phyloP scores from a whole-genome alignment of 2,329 filamentous ascomycete species.

The Polytolypa hystricis region DNA sequence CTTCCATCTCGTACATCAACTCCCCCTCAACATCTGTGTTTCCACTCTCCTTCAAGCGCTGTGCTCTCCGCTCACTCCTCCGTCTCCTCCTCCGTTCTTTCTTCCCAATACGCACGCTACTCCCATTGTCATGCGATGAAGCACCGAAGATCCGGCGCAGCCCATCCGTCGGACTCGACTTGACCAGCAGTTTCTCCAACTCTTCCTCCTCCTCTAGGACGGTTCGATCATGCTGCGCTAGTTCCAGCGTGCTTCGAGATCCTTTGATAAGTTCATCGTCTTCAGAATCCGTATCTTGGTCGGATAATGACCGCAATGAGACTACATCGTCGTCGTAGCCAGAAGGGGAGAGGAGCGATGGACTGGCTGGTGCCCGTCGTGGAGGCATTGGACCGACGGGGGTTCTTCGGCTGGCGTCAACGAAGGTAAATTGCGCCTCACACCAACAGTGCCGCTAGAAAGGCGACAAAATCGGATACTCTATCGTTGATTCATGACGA shows the following conservation, averaged over 20 bases:
- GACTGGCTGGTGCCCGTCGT: conserved; percentile 15
- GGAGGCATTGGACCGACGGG: no score
- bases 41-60: conserved; percentile 38
- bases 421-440: no score
- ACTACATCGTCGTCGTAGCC: conserved; percentile 59
- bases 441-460: no score
- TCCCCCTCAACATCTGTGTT: conserved; percentile 54
- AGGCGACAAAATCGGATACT: no score
- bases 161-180: conserved; percentile 24
- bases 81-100: conserved; percentile 42
- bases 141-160: conserved; percentile 31
- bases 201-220: conserved; percentile 67
- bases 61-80: conserved; percentile 32
- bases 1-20: conserved; percentile 86
- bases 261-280: conserved; percentile 58
- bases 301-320: conserved; percentile 50
- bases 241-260: conserved; percentile 57
- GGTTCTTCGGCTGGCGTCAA: no score
- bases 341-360: conserved; percentile 50
- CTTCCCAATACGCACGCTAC: conserved; percentile 40
- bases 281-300: conserved; percentile 66
- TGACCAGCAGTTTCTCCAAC: conserved; percentile 37
- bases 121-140: conserved; percentile 24
- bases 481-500: no score
- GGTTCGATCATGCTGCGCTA: conserved; percentile 57